Conservation (phyloP, 2,329 filamentous ascomycete species). For the Fusarium sp. region DNA sequence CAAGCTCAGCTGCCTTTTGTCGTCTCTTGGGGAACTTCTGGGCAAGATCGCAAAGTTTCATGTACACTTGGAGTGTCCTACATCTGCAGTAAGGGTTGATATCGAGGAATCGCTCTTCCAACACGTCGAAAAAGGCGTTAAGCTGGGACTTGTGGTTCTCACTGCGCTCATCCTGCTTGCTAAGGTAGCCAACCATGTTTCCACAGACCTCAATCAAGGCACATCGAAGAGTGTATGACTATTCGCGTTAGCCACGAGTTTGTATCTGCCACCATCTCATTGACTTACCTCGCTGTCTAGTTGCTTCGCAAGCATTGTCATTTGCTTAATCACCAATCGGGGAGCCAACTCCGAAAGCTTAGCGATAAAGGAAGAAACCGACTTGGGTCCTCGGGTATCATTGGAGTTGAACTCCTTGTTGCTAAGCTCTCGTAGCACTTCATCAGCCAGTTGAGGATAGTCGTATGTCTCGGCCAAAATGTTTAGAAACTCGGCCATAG, state of each 20-base stretch:
- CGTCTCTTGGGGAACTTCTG: conserved; percentile 94
- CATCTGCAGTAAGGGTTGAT: conserved; percentile 96
- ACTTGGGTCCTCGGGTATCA: conserved; percentile 94
- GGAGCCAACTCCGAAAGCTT: conserved; percentile 94
- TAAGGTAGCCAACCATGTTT: conserved; percentile 91
- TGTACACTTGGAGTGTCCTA: conserved; percentile 91
- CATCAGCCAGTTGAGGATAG: conserved; percentile 93
- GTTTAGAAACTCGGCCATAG: conserved; percentile 98
- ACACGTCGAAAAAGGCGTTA: conserved; percentile 94
- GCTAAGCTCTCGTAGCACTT: conserved; percentile 91
- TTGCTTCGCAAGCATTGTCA: conserved; percentile 93
- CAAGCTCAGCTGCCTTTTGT: conserved; percentile 87
- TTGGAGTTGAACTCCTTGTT: conserved; percentile 99
- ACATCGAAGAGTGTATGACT: conserved; percentile 93
- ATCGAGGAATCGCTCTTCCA: conserved; percentile 96
- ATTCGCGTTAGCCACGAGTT: conserved; percentile 38
- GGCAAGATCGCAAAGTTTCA: conserved; percentile 91
- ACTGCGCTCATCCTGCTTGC: conserved; percentile 88
- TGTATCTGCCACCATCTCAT: background rate
- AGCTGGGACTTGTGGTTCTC: conserved; percentile 96
- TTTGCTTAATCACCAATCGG: conserved; percentile 94
- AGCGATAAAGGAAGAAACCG: conserved; percentile 91
- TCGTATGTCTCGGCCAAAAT: conserved; percentile 98
- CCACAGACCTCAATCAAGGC: conserved; percentile 97
- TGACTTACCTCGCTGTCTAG: conserved; percentile 85